Base-by-base conservation (phyloP, 2,329 filamentous ascomycete species). In the Curvularia eragrostidis region DNA sequence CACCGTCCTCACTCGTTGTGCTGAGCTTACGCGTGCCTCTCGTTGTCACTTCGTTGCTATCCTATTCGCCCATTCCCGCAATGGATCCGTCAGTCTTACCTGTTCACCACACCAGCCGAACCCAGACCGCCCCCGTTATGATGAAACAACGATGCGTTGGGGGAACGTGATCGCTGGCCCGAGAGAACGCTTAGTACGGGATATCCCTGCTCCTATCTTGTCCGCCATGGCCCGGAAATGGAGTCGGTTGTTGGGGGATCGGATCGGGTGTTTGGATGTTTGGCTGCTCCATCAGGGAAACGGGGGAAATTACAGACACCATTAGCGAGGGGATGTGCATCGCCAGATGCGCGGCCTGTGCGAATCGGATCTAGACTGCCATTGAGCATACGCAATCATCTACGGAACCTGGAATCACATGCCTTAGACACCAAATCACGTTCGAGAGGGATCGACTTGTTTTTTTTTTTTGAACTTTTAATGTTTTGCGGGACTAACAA, bases 401-500 rank as follows among this genome's bases (percentile, higher is more conserved):
- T 12, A 2, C 10, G 13, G 10, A 15, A 32, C 10, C 10, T 13
- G 12, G 30, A 13, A 13, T 32, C 10, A 19, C 18, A 41, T 41
- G 10, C 12, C 21, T 15, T 1, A 15, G 39, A 12, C 21, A 12
- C 21, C 13, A 13, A 30, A 7, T 21, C 24, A 52, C 13, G 19
- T 23, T n/a, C 6, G 30, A 5, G 36, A 13, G 21, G 26, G 8
- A 19, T 41, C 18, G 28, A 34, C 43, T 62, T 58, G 21, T 54
- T n/a, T n/a, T n/a, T n/a, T n/a, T n/a, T n/a, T n/a, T n/a, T n/a
- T 52, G 23, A 48, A 34, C 38, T 58, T 58, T 62, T 48, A 3
- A 19, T 23, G 56, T 57, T 60, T 60, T 56, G 46, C 50, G 30
- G 26, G 28, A 54, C 44, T 62, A 54, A 60, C 47, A 63, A 58